phyloP scores from a whole-genome alignment of 148 eudicot genomes.

The Rhododendron kiyosumense region DNA sequence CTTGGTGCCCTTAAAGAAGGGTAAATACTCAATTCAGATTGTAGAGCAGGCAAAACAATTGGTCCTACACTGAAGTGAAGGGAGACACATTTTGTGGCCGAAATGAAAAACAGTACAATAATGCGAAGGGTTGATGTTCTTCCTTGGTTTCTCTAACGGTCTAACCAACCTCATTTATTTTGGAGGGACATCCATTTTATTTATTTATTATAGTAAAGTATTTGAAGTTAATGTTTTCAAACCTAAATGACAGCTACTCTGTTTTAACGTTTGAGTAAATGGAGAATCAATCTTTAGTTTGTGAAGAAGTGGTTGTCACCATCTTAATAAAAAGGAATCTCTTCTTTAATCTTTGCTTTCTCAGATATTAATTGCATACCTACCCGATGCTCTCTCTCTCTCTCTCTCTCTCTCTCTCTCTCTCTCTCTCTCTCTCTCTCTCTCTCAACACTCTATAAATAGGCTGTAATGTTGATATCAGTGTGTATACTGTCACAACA shows the following conservation, averaged over 20 bases:
- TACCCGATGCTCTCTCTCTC: neutral
- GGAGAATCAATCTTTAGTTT: neutral
- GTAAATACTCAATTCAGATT: neutral
- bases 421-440: neutral
- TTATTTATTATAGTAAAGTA: neutral
- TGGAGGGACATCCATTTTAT: neutral
- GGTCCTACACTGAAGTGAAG: neutral
- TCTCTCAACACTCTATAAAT: conserved; percentile 4
- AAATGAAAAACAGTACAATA: neutral
- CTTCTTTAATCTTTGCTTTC: neutral
- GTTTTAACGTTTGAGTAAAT: neutral
- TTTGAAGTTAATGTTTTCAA: neutral
- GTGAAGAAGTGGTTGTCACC: neutral
- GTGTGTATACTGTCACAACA: neutral
- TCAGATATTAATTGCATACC: neutral
- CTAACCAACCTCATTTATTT: neutral
- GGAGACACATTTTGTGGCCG: neutral
- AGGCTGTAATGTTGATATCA: neutral
- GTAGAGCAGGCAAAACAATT: neutral
- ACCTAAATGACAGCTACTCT: neutral
- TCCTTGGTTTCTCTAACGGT: neutral
- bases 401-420: neutral
- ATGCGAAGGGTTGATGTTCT: neutral
- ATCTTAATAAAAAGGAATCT: neutral
- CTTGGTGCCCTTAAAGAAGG: neutral